Evolutionary conservation across 1,284 basidiomycete species (phyloP).

Genomic region (Veloboletus limbatus): DNA sequence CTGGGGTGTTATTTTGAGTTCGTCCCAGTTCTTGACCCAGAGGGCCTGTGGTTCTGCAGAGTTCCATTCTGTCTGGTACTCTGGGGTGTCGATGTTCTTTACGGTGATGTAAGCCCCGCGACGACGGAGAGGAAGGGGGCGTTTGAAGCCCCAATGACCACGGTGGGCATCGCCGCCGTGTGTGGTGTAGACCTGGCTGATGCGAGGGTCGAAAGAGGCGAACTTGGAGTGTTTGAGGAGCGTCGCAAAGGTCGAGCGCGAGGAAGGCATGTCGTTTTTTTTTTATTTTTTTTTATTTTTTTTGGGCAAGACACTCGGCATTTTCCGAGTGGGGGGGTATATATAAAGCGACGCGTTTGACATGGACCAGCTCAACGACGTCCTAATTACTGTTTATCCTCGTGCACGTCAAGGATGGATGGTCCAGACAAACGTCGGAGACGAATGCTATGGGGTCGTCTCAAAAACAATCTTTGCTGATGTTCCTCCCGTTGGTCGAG

Average conservation of each 20-base stretch:
- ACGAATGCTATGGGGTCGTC: constrained; percentile 45
- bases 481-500: constrained; percentile 84
- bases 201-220: constrained; percentile 68
- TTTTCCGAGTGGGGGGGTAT: constrained; percentile 23
- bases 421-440: constrained; percentile 90
- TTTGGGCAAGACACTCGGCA: constrained; percentile 22
- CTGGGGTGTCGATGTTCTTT: constrained; percentile 59
- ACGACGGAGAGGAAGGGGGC: constrained; percentile 64
- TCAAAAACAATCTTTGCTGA: constrained; percentile 90
- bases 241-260: constrained; percentile 62
- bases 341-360: constrained; percentile 13
- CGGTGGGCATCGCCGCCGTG: constrained; percentile 65
- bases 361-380: constrained; percentile 41
- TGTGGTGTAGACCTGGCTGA: constrained; percentile 70
- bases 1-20: constrained; percentile 50
- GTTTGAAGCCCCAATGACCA: constrained; percentile 78
- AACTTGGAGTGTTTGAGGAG: constrained; percentile 76
- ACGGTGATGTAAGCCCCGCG: constrained; percentile 60
- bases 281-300: too few species aligned
- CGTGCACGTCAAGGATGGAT: constrained; percentile 58
- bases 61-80: constrained; percentile 75
- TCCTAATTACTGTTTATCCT: constrained; percentile 78
- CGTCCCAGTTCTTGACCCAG: constrained; percentile 64
- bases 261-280: constrained; percentile 30
- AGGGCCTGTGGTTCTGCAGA: constrained; percentile 59